These are phyloP conservation scores for Stemphylium lycopersici DNA, from an alignment of 2,329 filamentous ascomycete species.

Conservation along the genomic window DNA sequence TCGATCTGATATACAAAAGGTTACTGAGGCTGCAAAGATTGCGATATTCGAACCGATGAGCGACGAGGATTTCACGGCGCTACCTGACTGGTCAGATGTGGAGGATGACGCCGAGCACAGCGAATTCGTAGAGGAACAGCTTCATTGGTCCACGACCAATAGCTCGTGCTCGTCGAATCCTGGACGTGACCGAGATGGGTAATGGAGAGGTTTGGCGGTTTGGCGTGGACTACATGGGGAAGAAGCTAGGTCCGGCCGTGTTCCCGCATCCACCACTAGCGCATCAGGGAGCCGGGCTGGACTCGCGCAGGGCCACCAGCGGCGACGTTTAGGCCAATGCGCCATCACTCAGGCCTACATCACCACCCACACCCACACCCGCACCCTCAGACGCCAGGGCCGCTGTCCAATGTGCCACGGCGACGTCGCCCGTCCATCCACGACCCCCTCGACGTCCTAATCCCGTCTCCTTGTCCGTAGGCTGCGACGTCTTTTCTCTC, in stretches of 20 bases:
- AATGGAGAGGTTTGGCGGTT: background rate
- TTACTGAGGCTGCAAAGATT: too few relatives aligned
- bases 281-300: conserved; percentile 18
- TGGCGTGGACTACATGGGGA: background rate
- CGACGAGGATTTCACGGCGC: background rate
- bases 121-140: background rate
- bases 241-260: conserved; percentile 8
- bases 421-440: conserved; percentile 14
- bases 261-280: conserved; percentile 8
- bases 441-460: conserved; percentile 4
- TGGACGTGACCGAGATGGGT: too few relatives aligned
- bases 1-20: too few relatives aligned
- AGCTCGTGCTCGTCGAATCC: background rate
- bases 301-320: conserved; percentile 8
- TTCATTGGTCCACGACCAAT: background rate
- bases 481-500: conserved; percentile 1
- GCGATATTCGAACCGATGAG: background rate
- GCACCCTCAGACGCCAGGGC: conserved; percentile 4
- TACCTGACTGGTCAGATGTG: conserved; percentile 6
- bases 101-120: conserved; percentile 5
- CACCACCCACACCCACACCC: conserved; percentile 7
- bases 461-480: background rate
- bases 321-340: conserved; percentile 12
- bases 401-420: conserved; percentile 20
- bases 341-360: conserved; percentile 7